Evolutionary conservation across 1,284 basidiomycete species (phyloP), one percentile per base, ranked within the genome.

Genomic region (Butyriboletus appendiculatus): DNA sequence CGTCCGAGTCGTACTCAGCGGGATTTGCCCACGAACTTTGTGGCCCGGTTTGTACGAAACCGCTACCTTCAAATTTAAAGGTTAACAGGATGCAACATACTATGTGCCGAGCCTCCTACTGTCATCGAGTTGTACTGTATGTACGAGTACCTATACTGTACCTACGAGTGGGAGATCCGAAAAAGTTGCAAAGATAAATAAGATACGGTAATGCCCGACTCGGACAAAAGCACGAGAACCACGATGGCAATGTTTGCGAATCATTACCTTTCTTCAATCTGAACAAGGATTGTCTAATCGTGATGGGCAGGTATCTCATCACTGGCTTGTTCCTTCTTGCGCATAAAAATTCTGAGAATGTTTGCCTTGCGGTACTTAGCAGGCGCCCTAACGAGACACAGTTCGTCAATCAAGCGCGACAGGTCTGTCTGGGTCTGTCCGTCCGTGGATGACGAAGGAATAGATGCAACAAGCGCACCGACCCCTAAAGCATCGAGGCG

Each of bases 341-440:
- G 66, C 34, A 45, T 32, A 28, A 67, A 64, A 28, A 67, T 41
- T 24, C 38, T 50, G 24, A 66, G 43, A 20, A 69, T 5, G 38
- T 41, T 56, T 9, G 20, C 42, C 41, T 40, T 57, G 15, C 56
- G 56, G 32, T 57, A 60, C 44, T 61, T 69, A 14, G 55, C 61
- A 28, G 56, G 45, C 16, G 45, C 67, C 30, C 64, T 66, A 34
- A 66, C 56, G 5, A 66, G 62, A 51, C 63, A 68, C 1, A 66
- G 37, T 14, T 69, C 67, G 35, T 65, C 64, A 1, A 69, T 48
- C 32, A 45, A 16, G 28, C 30, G 35, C 14, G 26, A 32, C 26
- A 69, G 37, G 24, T 43, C 46, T 15, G 22, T 26, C 32, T 43
- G 52, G 12, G n/a, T 24, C 26, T 33, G 48, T 18, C 32, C 33